These are phyloP conservation scores for Pichia sp. DNA, from an alignment of 1,139 yeast species.

Conservation along the genomic window DNA sequence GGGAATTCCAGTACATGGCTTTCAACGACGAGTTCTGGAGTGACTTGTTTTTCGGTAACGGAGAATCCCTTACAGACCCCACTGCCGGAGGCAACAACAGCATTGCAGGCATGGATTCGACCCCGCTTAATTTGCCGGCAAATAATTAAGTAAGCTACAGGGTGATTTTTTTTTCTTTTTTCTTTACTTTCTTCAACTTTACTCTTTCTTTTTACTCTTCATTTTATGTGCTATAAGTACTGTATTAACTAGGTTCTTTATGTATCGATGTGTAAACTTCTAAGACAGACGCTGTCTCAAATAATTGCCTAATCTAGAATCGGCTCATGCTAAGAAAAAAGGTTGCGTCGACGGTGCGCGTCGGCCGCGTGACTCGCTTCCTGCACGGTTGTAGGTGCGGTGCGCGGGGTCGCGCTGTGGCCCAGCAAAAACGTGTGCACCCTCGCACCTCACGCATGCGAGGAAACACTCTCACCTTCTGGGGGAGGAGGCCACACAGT, in stretches of 20 bases:
- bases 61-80: constrained; percentile 13
- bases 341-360: neutral
- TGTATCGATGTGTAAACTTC: too few species aligned
- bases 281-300: neutral
- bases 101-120: neutral
- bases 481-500: neutral
- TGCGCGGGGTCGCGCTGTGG: neutral
- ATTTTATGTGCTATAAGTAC: too few species aligned
- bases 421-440: neutral
- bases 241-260: too few species aligned
- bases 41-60: constrained; percentile 32
- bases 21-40: constrained; percentile 43
- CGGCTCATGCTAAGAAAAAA: neutral
- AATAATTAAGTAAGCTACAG: neutral
- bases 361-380: neutral
- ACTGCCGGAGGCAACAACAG: neutral
- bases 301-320: neutral
- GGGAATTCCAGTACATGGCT: constrained; percentile 35
- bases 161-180: neutral
- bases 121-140: neutral
- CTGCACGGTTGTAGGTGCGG: neutral
- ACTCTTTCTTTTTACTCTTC: too few species aligned
- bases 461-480: neutral
- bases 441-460: constrained; percentile 1
- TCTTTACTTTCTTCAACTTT: too few species aligned